Evolutionary conservation across 2,329 filamentous ascomycete genomes (phyloP), one percentile per base, ranked within the genome.

Genomic region (Alternaria metachromatica): DNA sequence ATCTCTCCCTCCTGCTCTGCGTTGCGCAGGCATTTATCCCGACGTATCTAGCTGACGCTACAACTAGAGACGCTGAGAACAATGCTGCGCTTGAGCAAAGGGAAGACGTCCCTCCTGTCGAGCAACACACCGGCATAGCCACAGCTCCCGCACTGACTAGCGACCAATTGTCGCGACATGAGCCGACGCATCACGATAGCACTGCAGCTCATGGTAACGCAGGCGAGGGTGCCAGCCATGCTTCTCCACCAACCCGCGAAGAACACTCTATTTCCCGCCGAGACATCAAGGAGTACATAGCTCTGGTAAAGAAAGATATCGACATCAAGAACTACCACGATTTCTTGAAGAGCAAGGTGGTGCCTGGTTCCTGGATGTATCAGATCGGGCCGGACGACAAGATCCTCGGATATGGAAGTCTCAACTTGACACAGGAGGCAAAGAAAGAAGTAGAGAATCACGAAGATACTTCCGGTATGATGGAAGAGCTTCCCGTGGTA

Each of bases 321-420:
- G 15, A 37, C 4, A 37, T n/a, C 15, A n/a, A 37, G 33, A 0
- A n/a, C 0, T 37, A n/a, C 33, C 33, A n/a, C 0, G 33, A 37
- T 1, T 37, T 37, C 33, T 37, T 37, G 15, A 37, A 37, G 9
- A 1, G 0, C 33, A 37, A 37, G 15, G 33, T n/a, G 33, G 33
- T 0, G 15, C 0, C 0, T n/a, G 33, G 33, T n/a, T 0, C 0
- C 15, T 15, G 15, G 13, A 37, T 37, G 0, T 37, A 41, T 3
- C 33, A 41, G 33, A 41, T 41, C 1, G 33, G 33, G 10, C 33
- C 33, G 0, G 33, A 41, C 1, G 15, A 41, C 33, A 41, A 41
- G 33, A 41, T 41, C 0, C 33, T n/a, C 1, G 33, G 33, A 10
- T 41, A 41, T 0, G 33, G 33, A 1, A 37, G 0, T 37, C 0